Base-by-base conservation (phyloP, 164 flowering plant genomes). In the Euptelea pleiosperma region DNA sequence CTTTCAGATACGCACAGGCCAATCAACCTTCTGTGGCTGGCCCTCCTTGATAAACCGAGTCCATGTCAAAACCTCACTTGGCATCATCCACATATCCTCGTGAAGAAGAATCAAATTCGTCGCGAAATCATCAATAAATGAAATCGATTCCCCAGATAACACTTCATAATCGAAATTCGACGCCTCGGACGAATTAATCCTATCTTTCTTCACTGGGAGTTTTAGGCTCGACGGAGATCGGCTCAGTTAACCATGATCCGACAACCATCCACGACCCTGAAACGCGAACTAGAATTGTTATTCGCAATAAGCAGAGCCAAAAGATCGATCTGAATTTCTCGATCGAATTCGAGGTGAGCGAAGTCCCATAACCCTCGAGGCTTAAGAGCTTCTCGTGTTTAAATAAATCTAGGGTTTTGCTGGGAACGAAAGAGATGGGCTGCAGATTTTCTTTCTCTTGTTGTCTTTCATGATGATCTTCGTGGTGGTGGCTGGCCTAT, bases 81-180 rank as follows among this genome's bases (percentile, higher is more conserved):
- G 91, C 82, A 73, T 65, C 61, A 82, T 75, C 92, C 93, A 91
- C 18, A 65, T 67, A 66, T 88, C 97, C 21, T 75, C 96, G 42
- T 91, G 96, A 55, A 94, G 73, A 61, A 90, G 72, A 63, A 94
- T 18, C 87, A 91, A 94, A 70, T 75, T 85, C 3, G 84, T 79
- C 67, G 87, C 70, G 35, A 94, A 67, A 1, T 84, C 84, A 18
- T 67, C 77, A 1, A 93, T 24, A 64, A 88, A 80, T 7, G 48
- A 62, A 3, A 75, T 46, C 0, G n/a, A n/a, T n/a, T n/a, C n/a
- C n/a, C n/a, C n/a, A n/a, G n/a, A n/a, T n/a, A n/a, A n/a, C n/a
- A n/a, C n/a, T n/a, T n/a, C n/a, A n/a, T 4, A 9, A 21, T 72
- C 79, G 9, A 55, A 33, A 28, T 71, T 84, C 19, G 28, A 33